Evolutionary conservation across 495 filamentous ascomycete genomes (phyloP), one percentile per base, ranked within the genome.

Genomic region (Tuber brumale): DNA sequence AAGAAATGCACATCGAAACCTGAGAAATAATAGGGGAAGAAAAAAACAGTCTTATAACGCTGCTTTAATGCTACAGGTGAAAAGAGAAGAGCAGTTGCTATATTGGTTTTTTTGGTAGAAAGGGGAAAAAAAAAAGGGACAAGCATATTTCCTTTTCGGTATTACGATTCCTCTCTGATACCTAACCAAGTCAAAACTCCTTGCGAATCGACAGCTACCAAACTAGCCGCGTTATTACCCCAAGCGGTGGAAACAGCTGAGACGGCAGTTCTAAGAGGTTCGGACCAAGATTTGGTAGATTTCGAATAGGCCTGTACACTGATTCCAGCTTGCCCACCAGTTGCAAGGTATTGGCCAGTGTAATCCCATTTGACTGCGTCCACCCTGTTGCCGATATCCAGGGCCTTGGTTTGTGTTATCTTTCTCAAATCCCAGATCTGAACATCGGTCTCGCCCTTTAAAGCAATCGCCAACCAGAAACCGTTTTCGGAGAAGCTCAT

Each of bases 401-500:
- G 86, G 42, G 90, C 88, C 87, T 96, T 95, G 77, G 89, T 89
- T 79, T 89, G 86, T 70, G 90, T 89, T 45, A 90, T 89, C 84
- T 93, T 97, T 75, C 95, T 92, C 61, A 99, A 87, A 85, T 98
- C 94, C 87, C 94, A 98, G 76, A 99, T 90, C 12, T 90, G 90
- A 72, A 97, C 90, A 27, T 87, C 90, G 12, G 90, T 92, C 70
- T 92, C 91, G 35, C 90, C 90, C 80, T 91, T 89, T 37, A 88
- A 88, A 23, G 90, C 89, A 1, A 92, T 89, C 16, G 96, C 95
- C 78, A 99, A 89, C 91, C 93, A 97, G 76, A 91, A 95, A n/a
- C 95, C 95, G 77, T 98, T 99, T 84, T 99, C 96, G 0, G 94
- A 97, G 86, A 99, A 99, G 78, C 89, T 86, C 10, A 99, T 85